phyloP scores from a whole-genome alignment of 345 rosid species.

The Aegle marmelos region DNA sequence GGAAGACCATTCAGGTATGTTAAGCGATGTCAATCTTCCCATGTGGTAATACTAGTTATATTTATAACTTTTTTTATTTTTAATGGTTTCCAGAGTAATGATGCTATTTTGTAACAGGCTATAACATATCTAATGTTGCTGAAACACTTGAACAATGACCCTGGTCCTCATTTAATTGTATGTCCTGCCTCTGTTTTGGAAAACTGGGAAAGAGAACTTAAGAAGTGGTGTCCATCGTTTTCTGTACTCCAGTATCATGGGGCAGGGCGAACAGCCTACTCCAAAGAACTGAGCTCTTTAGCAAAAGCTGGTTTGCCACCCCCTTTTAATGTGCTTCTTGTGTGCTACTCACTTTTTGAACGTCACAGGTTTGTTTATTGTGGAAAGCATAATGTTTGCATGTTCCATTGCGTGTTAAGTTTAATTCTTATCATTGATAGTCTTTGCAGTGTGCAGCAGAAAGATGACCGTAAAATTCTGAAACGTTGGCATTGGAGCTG shows the following conservation, averaged over 20 bases:
- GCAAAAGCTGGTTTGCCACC: slow-evolving; percentile 84
- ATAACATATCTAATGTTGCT: slow-evolving; percentile 79
- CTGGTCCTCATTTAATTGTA: slow-evolving; percentile 95
- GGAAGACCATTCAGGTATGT: slow-evolving; percentile 94
- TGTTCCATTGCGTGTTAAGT: slow-evolving; percentile 5
- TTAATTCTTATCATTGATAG: slow-evolving; percentile 24
- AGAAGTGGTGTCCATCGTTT: slow-evolving; percentile 98
- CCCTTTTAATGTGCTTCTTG: slow-evolving; percentile 90
- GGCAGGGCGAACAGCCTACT: slow-evolving; percentile 67
- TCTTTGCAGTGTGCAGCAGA: slow-evolving; percentile 79
- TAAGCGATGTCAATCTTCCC: slow-evolving; percentile 6
- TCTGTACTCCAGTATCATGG: slow-evolving; percentile 89
- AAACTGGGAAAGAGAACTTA: slow-evolving; percentile 98
- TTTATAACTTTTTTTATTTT: background rate
- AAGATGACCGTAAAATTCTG: slow-evolving; percentile 87
- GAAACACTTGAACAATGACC: slow-evolving; percentile 72
- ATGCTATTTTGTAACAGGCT: slow-evolving; percentile 50
- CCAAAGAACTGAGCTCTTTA: slow-evolving; percentile 73
- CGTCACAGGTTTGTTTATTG: slow-evolving; percentile 70
- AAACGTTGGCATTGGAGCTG: slow-evolving; percentile 98
- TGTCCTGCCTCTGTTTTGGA: slow-evolving; percentile 98
- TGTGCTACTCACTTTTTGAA: slow-evolving; percentile 94
- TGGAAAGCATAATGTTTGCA: slow-evolving; percentile 12
- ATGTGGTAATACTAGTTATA: background rate
- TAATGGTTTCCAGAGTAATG: slow-evolving; percentile 13